Evolutionary conservation across 805 yeast species (phyloP).

Genomic region (Zygoascus flipseniorum): DNA sequence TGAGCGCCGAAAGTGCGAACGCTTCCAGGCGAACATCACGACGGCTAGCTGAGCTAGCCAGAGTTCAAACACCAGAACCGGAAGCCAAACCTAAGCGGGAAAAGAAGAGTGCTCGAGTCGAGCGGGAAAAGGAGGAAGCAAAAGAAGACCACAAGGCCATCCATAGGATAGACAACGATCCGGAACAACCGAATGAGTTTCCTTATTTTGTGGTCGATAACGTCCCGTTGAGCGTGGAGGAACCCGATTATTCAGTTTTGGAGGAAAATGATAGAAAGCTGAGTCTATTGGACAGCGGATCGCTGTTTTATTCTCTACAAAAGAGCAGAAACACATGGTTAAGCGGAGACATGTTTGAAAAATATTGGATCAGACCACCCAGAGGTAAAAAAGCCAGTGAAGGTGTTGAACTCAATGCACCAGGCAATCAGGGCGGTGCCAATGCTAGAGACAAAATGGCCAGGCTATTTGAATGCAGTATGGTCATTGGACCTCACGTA

Average conservation of each 20-base stretch:
- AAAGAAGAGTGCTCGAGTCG: background rate
- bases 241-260: conserved; percentile 57
- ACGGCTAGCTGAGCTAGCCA: background rate
- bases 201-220: conserved; percentile 62
- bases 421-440: conserved; percentile 25
- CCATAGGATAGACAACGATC: background rate
- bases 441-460: conserved; percentile 82
- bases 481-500: conserved; percentile 75
- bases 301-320: conserved; percentile 43
- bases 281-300: conserved; percentile 56
- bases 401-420: conserved; percentile 11
- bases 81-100: background rate
- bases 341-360: conserved; percentile 57
- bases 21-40: background rate
- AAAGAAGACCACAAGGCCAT: background rate
- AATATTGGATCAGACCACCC: conserved; percentile 72
- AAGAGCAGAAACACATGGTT: conserved; percentile 66
- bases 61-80: background rate
- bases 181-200: background rate
- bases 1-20: background rate
- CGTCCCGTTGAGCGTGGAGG: conserved; percentile 56
- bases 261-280: conserved; percentile 43
- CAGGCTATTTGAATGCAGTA: conserved; percentile 66
- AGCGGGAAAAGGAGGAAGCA: background rate
- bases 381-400: conserved; percentile 39